Evolutionary conservation across 768 basidiomycete species (phyloP), one percentile per base, ranked within the genome.

Genomic region (Clavaria fumosa): DNA sequence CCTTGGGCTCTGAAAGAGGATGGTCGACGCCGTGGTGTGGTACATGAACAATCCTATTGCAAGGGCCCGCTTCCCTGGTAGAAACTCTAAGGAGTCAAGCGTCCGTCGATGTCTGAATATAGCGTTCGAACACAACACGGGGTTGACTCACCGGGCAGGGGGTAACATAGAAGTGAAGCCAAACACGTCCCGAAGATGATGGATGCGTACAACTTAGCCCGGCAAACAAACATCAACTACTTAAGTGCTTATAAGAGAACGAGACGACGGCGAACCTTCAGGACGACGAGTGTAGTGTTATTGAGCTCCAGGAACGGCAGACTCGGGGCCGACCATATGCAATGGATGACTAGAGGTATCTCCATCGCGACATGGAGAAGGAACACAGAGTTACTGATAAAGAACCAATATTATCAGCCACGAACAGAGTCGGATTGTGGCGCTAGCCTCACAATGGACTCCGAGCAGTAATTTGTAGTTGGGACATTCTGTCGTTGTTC

Each of bases 51-150:
- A 67, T 7, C 64, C 72, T 20, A 89, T 75, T 2, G 79, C 85
- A 6, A 88, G 55, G 0, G 81, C 85, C 11, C 85, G 73, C 60
- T 89, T 89, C 7, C 83, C 83, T 0, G 84, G 85, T 2, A 88
- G 59, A 54, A 81, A 85, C 47, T 88, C 84, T 82, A 43, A n/a
- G n/a, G n/a, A n/a, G n/a, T n/a, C n/a, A n/a, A n/a, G n/a, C n/a
- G n/a, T n/a, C n/a, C n/a, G n/a, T n/a, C n/a, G n/a, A n/a, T n/a
- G n/a, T n/a, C n/a, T n/a, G 27, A 21, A 17, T 37, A n/a, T 20
- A 28, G 20, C 24, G 7, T 30, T 15, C n/a, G 30, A 22, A 28
- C 7, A 19, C 6, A 19, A 24, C 6, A 34, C 24, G 22, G 5
- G 26, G 9, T 5, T n/a, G 20, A 61, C 70, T 24, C 31, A 76